A percentile compares a stretch with the other conserved stretches of the same genome.
These are phyloP conservation scores for Pisolithus microcarpus DNA, from an alignment of 768 basidiomycete genomes.

Conservation along the genomic window DNA sequence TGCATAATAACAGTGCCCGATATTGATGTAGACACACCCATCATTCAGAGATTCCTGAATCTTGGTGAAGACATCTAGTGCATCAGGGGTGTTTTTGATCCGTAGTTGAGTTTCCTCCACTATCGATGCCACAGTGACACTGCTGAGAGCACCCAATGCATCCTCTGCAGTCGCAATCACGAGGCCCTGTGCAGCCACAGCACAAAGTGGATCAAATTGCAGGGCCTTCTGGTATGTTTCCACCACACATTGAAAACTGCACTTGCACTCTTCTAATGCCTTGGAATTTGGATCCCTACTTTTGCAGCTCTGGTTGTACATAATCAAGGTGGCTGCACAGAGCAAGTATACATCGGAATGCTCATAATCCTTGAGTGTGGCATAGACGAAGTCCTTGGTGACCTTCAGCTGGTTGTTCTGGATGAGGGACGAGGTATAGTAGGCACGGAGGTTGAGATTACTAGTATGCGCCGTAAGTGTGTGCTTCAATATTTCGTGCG, in stretches of 20 bases:
- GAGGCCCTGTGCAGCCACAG: slow-evolving; percentile 90
- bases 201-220: no score
- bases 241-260: slow-evolving; percentile 72
- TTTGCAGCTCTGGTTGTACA: slow-evolving; percentile 82
- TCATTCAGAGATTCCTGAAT: slow-evolving; percentile 79
- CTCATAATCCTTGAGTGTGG: slow-evolving; percentile 79
- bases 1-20: slow-evolving; percentile 92
- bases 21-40: slow-evolving; percentile 90
- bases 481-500: slow-evolving; percentile 87
- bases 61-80: slow-evolving; percentile 83
- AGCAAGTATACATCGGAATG: slow-evolving; percentile 86
- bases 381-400: slow-evolving; percentile 86
- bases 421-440: slow-evolving; percentile 89
- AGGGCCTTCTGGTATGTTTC: slow-evolving; percentile 93
- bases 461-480: no score
- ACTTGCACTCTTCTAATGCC: slow-evolving; percentile 55
- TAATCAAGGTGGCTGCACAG: slow-evolving; percentile 82
- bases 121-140: slow-evolving; percentile 39
- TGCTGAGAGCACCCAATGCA: slow-evolving; percentile 62
- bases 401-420: slow-evolving; percentile 61
- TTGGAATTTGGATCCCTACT: slow-evolving; percentile 55
- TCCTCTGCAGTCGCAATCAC: slow-evolving; percentile 94
- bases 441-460: slow-evolving; percentile 85
- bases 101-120: slow-evolving; percentile 62
- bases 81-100: slow-evolving; percentile 72